A percentile compares a stretch with the other conserved stretches of the same genome.
phyloP scores from a whole-genome alignment of 2,329 filamentous ascomycete species.

The Lasiodiplodia gonubiensis region DNA sequence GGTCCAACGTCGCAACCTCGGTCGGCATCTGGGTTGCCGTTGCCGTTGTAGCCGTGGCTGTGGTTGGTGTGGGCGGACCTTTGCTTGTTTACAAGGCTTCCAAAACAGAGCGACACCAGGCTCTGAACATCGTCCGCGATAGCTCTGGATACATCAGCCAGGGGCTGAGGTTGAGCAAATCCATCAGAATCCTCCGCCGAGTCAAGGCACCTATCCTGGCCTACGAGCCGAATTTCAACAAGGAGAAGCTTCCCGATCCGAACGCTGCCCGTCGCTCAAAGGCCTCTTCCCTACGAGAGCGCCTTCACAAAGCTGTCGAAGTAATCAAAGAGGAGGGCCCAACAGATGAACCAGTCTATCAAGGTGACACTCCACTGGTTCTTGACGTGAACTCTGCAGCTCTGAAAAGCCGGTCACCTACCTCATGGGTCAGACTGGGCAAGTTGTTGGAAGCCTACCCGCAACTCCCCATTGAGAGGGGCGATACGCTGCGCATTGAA shows the following conservation, averaged over 20 bases:
- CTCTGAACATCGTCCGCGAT: background rate
- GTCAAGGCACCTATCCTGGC: conserved; percentile 1
- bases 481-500: background rate
- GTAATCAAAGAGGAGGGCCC: background rate
- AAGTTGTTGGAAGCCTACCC: background rate
- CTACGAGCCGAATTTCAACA: background rate
- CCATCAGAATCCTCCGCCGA: background rate
- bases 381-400: background rate
- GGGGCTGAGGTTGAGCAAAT: background rate
- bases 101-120: conserved; percentile 1
- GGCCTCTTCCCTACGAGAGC: background rate
- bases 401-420: background rate
- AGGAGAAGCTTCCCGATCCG: background rate
- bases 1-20: background rate
- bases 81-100: background rate
- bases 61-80: background rate
- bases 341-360: background rate
- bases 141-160: background rate
- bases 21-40: conserved; percentile 11
- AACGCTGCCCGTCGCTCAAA: background rate
- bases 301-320: background rate
- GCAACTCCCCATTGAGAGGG: background rate
- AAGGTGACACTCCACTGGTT: background rate
- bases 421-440: background rate
- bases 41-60: background rate